These are phyloP conservation scores for Retiboletus flavoniger DNA, from an alignment of 1,284 basidiomycete genomes.

Conservation along the genomic window DNA sequence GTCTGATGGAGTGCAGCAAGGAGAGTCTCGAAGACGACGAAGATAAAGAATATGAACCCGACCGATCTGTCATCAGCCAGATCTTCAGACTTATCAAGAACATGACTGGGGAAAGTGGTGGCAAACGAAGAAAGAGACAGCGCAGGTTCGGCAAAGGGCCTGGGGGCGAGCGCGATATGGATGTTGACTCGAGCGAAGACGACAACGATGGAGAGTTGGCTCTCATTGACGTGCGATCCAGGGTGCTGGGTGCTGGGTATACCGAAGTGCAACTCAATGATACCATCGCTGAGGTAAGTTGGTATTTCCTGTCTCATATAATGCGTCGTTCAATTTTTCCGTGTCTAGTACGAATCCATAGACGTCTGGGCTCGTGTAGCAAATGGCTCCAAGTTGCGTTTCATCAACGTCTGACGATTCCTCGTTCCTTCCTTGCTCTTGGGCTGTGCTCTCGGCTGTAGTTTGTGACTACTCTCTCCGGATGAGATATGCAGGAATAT, in stretches of 20 bases:
- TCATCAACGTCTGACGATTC: conserved; percentile 36
- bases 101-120: conserved; percentile 57
- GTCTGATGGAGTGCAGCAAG: conserved; percentile 96
- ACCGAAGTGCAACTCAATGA: conserved; percentile 89
- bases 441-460: conserved; percentile 5
- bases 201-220: conserved; percentile 68
- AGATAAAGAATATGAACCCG: conserved; percentile 65
- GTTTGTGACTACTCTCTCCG: background rate
- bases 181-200: conserved; percentile 55
- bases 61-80: conserved; percentile 77
- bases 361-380: conserved; percentile 75
- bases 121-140: conserved; percentile 41
- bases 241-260: conserved; percentile 83
- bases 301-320: conserved; percentile 3
- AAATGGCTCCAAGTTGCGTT: conserved; percentile 72
- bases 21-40: conserved; percentile 83
- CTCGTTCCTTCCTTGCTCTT: background rate
- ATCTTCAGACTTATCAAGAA: conserved; percentile 89
- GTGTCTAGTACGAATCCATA: conserved; percentile 75
- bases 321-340: conserved; percentile 10
- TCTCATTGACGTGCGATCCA: conserved; percentile 81
- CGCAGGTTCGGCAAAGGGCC: conserved; percentile 66
- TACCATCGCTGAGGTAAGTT: conserved; percentile 72
- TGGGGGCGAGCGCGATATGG: conserved; percentile 65
- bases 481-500: conserved; percentile 21